phyloP scores from a whole-genome alignment of 306 rosid genomes.

The Urtica urens region DNA sequence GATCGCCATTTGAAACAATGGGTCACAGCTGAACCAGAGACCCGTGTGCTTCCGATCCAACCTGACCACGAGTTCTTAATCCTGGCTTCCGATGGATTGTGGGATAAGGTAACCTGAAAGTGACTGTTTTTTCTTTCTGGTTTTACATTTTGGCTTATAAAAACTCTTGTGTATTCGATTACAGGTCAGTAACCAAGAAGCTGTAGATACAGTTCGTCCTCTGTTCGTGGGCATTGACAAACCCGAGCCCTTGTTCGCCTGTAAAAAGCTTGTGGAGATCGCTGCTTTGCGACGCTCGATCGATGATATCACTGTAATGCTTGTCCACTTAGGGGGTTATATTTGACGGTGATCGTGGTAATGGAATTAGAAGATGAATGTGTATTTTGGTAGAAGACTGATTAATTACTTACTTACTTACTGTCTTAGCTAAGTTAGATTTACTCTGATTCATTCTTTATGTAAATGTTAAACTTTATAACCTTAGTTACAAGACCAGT shows the following conservation, averaged over 20 bases:
- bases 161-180: conserved; percentile 12
- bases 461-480: too few species aligned
- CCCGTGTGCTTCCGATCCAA: conserved; percentile 43
- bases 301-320: conserved; percentile 80
- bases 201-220: conserved; percentile 67
- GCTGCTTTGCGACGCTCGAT: conserved; percentile 63
- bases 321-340: conserved; percentile 45
- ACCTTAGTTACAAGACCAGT: conserved; percentile 5
- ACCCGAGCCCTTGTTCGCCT: conserved; percentile 48
- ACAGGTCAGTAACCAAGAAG: conserved; percentile 87
- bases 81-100: conserved; percentile 90
- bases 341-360: too few species aligned
- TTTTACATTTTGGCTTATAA: not conserved
- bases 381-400: too few species aligned
- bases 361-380: conserved; percentile 8
- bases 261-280: conserved; percentile 69
- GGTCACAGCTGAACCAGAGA: conserved; percentile 91
- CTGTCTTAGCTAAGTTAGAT: not conserved
- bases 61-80: conserved; percentile 71
- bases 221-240: conserved; percentile 32
- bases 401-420: too few species aligned
- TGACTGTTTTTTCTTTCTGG: not conserved
- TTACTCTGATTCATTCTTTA: conserved; percentile 12
- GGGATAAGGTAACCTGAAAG: conserved; percentile 70
- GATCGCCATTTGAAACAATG: conserved; percentile 66